Evolutionary conservation across 495 filamentous ascomycete species (phyloP).

Genomic region (Penicillium longicatenatum): DNA sequence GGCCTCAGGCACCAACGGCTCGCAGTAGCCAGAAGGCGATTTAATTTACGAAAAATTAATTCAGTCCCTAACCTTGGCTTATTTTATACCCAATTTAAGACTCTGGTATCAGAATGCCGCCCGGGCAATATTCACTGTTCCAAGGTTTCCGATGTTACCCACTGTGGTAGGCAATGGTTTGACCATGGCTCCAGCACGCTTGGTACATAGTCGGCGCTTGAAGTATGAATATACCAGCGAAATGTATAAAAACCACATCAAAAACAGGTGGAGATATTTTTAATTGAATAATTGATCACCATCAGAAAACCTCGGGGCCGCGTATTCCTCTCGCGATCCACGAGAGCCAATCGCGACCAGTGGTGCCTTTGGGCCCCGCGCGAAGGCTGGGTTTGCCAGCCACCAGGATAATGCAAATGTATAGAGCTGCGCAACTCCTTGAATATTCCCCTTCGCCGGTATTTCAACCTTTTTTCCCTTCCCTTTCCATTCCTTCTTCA

Average conservation of each 20-base stretch:
- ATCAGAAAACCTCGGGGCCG: neutral
- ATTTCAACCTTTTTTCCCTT: constrained; percentile 1
- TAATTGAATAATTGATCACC: neutral
- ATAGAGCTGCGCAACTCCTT: constrained; percentile 11
- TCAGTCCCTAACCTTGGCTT: too few relatives aligned
- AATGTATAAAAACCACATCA: neutral
- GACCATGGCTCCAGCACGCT: neutral
- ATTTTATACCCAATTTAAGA: too few relatives aligned
- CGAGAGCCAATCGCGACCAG: constrained; percentile 1
- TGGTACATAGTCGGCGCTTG: neutral
- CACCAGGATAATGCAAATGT: constrained; percentile 30
- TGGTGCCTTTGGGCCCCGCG: constrained; percentile 17
- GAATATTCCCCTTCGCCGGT: neutral
- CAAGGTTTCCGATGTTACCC: neutral
- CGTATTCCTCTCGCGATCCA: neutral
- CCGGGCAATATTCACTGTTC: neutral
- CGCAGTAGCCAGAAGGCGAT: too few relatives aligned
- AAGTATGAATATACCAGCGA: neutral
- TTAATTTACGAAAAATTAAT: too few relatives aligned
- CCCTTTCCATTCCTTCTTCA: constrained; percentile 17
- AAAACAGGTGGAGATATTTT: neutral
- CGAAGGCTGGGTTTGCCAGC: constrained; percentile 36
- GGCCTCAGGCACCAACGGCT: too few relatives aligned
- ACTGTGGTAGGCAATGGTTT: neutral
- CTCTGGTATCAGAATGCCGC: neutral